A percentile compares a stretch with the other conserved stretches of the same genome.
Evolutionary conservation across 2,329 filamentous ascomycete species (phyloP).

Genomic region (Shiraia bambusicola): DNA sequence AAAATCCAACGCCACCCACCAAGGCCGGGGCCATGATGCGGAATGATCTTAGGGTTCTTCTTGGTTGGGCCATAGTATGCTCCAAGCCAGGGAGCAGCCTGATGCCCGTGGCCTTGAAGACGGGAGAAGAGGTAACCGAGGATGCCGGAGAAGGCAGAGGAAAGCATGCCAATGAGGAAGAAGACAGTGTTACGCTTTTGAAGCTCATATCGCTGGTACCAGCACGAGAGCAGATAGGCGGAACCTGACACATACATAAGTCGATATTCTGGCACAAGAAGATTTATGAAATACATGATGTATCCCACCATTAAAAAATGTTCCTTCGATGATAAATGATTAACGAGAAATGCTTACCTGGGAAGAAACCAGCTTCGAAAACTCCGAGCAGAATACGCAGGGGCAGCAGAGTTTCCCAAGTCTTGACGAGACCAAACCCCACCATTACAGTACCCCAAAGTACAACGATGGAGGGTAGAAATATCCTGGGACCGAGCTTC

Average conservation of each 20-base stretch:
- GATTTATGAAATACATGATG: no score
- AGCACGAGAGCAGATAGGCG: conserved; percentile 59
- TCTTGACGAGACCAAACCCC: conserved; percentile 26
- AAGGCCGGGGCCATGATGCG: conserved; percentile 35
- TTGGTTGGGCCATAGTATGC: conserved; percentile 37
- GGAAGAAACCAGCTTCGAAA: conserved; percentile 34
- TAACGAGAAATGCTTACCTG: conserved; percentile 9
- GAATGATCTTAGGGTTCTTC: conserved; percentile 20
- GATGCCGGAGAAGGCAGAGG: conserved; percentile 28
- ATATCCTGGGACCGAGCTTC: conserved; percentile 24
- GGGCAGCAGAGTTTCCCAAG: conserved; percentile 25
- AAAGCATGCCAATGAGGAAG: conserved; percentile 42
- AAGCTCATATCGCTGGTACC: conserved; percentile 59
- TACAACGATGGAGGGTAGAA: conserved; percentile 22
- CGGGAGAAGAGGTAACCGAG: conserved; percentile 44
- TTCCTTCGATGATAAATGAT: neutral
- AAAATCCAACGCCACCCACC: conserved; percentile 34
- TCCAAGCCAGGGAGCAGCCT: conserved; percentile 27
- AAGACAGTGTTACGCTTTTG: conserved; percentile 60
- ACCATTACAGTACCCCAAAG: conserved; percentile 29
- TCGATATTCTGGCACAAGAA: no score
- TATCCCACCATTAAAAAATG: no score
- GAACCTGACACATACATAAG: conserved; percentile 10
- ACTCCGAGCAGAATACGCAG: conserved; percentile 27
- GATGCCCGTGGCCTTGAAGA: conserved; percentile 50